phyloP scores from a whole-genome alignment of 768 basidiomycete species.

The Boletus pseudo-olivaceus region DNA sequence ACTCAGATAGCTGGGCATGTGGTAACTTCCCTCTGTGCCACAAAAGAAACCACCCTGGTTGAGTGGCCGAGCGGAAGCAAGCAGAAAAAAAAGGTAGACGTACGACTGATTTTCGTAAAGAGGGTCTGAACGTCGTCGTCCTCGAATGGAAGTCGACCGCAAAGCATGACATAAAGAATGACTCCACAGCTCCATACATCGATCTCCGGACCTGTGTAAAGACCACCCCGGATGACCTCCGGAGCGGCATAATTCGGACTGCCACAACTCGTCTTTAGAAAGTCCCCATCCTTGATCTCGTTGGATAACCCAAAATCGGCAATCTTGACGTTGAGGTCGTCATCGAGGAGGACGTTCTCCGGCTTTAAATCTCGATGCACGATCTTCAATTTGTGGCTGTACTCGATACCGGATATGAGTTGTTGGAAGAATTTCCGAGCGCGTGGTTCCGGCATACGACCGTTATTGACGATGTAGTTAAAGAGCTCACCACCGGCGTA shows the following conservation, averaged over 20 bases:
- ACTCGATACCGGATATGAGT: conserved; percentile 95
- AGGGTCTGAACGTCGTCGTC: conserved; percentile 92
- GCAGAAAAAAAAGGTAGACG: conserved; percentile 24
- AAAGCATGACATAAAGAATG: conserved; percentile 98
- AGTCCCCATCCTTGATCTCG: conserved; percentile 94
- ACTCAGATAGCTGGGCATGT: conserved; percentile 79
- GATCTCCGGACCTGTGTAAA: conserved; percentile 97
- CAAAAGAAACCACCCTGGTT: neutral
- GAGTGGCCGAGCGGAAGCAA: neutral
- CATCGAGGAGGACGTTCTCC: conserved; percentile 88
- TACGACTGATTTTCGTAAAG: conserved; percentile 92
- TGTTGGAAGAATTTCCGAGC: conserved; percentile 97
- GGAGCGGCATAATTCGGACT: conserved; percentile 99
- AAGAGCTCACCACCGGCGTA: conserved; percentile 96
- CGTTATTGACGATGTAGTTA: conserved; percentile 95
- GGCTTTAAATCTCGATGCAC: conserved; percentile 98
- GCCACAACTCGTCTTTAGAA: conserved; percentile 95
- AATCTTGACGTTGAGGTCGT: conserved; percentile 89
- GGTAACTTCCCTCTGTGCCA: conserved; percentile 88
- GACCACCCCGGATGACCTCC: conserved; percentile 92
- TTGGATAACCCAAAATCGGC: conserved; percentile 98
- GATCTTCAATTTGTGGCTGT: conserved; percentile 94
- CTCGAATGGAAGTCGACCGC: conserved; percentile 93
- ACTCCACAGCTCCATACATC: conserved; percentile 99
- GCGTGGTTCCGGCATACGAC: conserved; percentile 82